Base-by-base conservation (phyloP, 768 basidiomycete genomes). In the Dentipellis sp. region DNA sequence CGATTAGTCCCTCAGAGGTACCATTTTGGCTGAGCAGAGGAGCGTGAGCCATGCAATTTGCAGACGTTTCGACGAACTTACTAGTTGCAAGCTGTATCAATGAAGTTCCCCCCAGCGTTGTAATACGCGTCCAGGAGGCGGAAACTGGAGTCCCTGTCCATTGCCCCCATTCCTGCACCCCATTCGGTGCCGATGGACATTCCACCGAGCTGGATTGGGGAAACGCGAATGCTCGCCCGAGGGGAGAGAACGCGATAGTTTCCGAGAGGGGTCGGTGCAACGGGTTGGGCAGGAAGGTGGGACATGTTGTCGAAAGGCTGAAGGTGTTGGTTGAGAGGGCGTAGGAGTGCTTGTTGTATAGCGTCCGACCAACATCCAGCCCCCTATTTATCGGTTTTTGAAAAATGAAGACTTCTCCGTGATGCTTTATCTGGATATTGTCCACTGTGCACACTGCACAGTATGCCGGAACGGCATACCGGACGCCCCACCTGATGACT, bases 161-260 rank as follows among this genome's bases (percentile, higher is more conserved):
- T 71, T 1, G 56, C 54, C 3, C 73, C 72, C 60, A 72, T 56
- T 19, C 64, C n/a, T 59, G 29, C 29, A 6, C 29, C 29, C 73
- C 72, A 74, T 56, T 72, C 68, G 57, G 71, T 67, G 36, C 74
- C 74, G 37, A 74, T 63, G 52, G 66, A 70, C 71, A 71, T 71
- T 0, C 63, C 72, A 2, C 74, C 74, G 12, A 75, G 66, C 35
- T 63, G 64, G n/a, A 74, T 56, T 2, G 72, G 74, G 4, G 72
- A 73, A 36, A 75, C 73, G 23, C 68, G 67, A 3, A 73, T 61
- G 37, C 69, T 68, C 3, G 72, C 71, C 14, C 63, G 63, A 4
- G 68, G 68, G 1, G 68, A 66, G 16, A 75, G 63, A 29, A 69
- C 60, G 40, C 72, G 64, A 56, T 69, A 66, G 9, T 58, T 61